Evolutionary conservation across 2,329 filamentous ascomycete species (phyloP).

Genomic region (Tolypocladium tundrense): DNA sequence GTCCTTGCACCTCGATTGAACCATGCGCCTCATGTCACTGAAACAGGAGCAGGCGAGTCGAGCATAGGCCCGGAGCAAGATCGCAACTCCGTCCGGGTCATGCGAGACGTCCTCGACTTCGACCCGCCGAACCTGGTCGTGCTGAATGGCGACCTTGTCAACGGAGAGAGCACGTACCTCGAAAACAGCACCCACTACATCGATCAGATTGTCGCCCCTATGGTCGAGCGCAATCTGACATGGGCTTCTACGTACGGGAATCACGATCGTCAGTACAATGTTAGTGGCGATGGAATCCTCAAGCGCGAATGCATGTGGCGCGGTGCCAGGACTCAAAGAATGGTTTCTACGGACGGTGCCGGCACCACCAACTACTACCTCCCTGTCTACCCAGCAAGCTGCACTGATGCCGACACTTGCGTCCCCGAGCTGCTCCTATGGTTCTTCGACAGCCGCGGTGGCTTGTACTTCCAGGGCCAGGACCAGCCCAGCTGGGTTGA

Average conservation of each 20-base stretch:
- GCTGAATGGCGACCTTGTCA: constrained; percentile 62
- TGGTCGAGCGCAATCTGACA: constrained; percentile 41
- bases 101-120: constrained; percentile 44
- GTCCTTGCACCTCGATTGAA: constrained; percentile 5
- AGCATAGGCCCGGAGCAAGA: constrained; percentile 37
- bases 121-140: constrained; percentile 53
- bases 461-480: constrained; percentile 34
- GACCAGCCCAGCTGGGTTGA: constrained; percentile 36
- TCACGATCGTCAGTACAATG: constrained; percentile 52
- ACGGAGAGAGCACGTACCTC: constrained; percentile 50
- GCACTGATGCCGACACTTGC: constrained; percentile 17
- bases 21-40: not conserved
- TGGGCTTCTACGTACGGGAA: constrained; percentile 67
- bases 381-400: constrained; percentile 28
- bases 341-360: constrained; percentile 24
- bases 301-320: constrained; percentile 27
- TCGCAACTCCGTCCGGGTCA: constrained; percentile 42
- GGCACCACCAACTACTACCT: constrained; percentile 39
- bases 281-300: constrained; percentile 37
- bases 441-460: constrained; percentile 64
- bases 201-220: constrained; percentile 46
- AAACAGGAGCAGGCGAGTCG: not conserved
- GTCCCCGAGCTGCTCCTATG: constrained; percentile 44
- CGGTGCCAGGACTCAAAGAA: constrained; percentile 27
- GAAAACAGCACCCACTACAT: constrained; percentile 47